Base-by-base conservation (phyloP, 1,139 yeast species). In the Hansenula sp. region DNA sequence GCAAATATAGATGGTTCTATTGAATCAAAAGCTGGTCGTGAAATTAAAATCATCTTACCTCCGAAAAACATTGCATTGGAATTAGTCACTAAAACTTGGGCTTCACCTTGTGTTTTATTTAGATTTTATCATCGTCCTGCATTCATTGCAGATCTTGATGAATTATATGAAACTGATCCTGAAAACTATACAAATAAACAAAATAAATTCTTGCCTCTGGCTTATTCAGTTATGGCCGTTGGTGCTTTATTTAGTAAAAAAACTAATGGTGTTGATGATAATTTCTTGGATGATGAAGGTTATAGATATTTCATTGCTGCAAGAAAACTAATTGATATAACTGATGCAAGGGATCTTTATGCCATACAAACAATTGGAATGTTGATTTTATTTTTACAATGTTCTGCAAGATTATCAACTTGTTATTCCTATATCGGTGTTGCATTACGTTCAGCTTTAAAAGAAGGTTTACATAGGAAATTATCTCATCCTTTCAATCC, bases 351-450 rank as follows among this genome's bases (percentile, higher is more conserved):
- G 34, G 86, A 80, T 53, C 61, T 81, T 27, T 77, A 77, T 56
- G 81, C 85, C 25, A 77, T 81, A 49, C 96, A 90, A 63, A 84
- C 96, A 0, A 81, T 89, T 42, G 68, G 76, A 13, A 71, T 76
- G 72, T 60, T 77, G 58, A 82, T 87, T 45, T 73, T 90, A 55
- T 90, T 89, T 60, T 68, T 90, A 44, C 96, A 90, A 65, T 89
- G 96, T 61, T 85, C 96, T 3, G 96, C 96, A 1, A 73, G 96
- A 49, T 70, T 91, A 46, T 84, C 96, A 0, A 88, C 96, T 0
- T 90, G 97, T 64, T 90, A 90, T 62, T 83, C 96, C 0, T 90
- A 88, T 62, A 86, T 89, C 52, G 96, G 97, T n/a, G 84, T 88
- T 42, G 97, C 96, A 0, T 68, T 90, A 55, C 72, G 97, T 59